Conservation (phyloP, 257 asterid genomes). For the Fraxinus americana region DNA sequence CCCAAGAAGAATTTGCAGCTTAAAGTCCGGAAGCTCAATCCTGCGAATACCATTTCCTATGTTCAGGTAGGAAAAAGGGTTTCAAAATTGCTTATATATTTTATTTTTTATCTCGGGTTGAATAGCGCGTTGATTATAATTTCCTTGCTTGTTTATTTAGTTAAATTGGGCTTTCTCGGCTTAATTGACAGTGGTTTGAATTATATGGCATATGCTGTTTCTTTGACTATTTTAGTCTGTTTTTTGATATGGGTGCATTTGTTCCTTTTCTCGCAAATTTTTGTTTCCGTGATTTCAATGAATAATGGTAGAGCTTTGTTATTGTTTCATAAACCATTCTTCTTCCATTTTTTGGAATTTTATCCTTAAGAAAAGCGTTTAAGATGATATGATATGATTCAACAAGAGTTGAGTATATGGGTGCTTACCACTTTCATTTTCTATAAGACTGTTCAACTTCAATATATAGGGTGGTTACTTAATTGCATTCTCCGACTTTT, state of each 20-base stretch:
- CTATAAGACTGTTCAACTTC: neutral
- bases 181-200: neutral
- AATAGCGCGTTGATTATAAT: neutral
- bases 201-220: neutral
- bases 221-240: neutral
- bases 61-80: slow-evolving; percentile 57
- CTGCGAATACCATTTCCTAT: slow-evolving; percentile 73
- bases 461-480: neutral
- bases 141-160: neutral
- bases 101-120: neutral
- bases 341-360: no score
- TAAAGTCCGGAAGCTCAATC: slow-evolving; percentile 76
- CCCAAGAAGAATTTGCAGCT: slow-evolving; percentile 62
- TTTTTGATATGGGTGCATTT: neutral
- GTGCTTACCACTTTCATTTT: neutral
- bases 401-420: neutral
- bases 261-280: neutral
- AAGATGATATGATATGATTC: no score
- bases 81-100: neutral
- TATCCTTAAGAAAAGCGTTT: no score
- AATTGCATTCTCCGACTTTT: neutral
- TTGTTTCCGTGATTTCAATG: neutral
- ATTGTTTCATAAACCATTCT: no score
- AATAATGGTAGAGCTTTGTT: neutral
- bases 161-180: neutral